Evolutionary conservation across 805 yeast genomes (phyloP), one percentile per base, ranked within the genome.

Genomic region (Wickerhamomyces sydowiorum): DNA sequence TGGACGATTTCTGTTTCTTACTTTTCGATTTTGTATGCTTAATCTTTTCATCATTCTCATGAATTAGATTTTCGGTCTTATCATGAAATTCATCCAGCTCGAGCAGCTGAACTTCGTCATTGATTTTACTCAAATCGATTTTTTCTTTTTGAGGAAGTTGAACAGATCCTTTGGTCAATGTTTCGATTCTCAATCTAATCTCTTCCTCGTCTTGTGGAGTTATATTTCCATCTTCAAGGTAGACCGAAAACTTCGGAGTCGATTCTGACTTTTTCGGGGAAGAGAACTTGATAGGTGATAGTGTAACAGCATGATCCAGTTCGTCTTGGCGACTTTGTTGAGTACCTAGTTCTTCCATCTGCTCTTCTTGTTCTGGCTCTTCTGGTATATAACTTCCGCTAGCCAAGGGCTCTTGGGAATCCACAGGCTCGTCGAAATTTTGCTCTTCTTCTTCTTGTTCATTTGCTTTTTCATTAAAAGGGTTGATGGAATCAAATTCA

Each of bases 21-120:
- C 49, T 53, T 33, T 61, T 61, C 15, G 62, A 57, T 28, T 61
- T 60, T 32, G 35, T 54, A 44, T 49, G 61, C 34, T 50, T 52
- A 23, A 50, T 46, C 47, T 53, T 54, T n/a, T 40, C 41, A 5
- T 43, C 25, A 39, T 54, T 47, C n/a, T 47, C 20, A 17, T 12
- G 3, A 6, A 29, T 17, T 8, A 52, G 41, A 43, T 52, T 49
- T 43, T 50, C 51, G 8, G 32, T 14, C 10, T 29, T 29, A 29
- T 29, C 32, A 12, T 17, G 15, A 17, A 14, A 12, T 29, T 29
- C 32, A 29, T 15, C 32, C 3, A 17, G 22, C 7, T 21, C 25
- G 8, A n/a, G 17, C 17, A 19, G 9, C 13, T 33, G 36, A 5
- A 21, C 12, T 21, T 14, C 21, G 8, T 15, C 18, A 27, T 19